Base-by-base conservation (phyloP, 495 filamentous ascomycete species). In the Eremomyces bilateralis region DNA sequence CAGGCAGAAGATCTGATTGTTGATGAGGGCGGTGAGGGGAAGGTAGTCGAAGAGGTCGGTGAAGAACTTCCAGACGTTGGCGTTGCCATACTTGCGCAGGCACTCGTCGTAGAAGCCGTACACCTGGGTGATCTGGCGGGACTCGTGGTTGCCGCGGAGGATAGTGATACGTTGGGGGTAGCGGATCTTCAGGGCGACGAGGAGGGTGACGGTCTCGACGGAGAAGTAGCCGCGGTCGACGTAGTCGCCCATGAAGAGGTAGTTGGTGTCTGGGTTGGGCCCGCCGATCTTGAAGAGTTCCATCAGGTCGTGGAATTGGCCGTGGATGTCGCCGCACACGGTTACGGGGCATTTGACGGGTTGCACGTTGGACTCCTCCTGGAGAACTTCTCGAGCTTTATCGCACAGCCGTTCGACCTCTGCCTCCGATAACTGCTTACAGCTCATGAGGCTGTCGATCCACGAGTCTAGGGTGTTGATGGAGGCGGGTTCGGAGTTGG, bases 81-180 rank as follows among this genome's bases (percentile, higher is more conserved):
- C 88, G 52, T 31, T 88, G 34, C 88, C 88, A 50, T 97, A 97
- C 58, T 97, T 97, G 27, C 90, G 75, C 34, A 94, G 63, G 47
- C 88, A 97, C 51, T 97, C 88, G 47, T 97, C 88, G 60, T 97
- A 97, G 62, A 97, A 97, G 31, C 88, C 88, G 53, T 97, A 97
- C 20, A 97, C 88, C 3, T 79, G 90, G 15, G 88, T 97, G 50
- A 97, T 97, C 50, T 97, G 88, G 24, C 88, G 69, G 8, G 83
- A 93, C 51, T 97, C 88, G 60, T 97, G 88, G 50, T 97, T 97
- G 15, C 88, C 88, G 37, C 88, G 72, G 51, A 97, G 91, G 27
- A 97, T 63, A 0, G 88, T 97, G 57, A 97, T 95, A 40, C 88
- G 82, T 52, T 95, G 82, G 18, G 88, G 88, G 50, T 95, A 97